Conservation (phyloP, 208 protist genomes). For the Vickermania ingenoplastis region DNA sequence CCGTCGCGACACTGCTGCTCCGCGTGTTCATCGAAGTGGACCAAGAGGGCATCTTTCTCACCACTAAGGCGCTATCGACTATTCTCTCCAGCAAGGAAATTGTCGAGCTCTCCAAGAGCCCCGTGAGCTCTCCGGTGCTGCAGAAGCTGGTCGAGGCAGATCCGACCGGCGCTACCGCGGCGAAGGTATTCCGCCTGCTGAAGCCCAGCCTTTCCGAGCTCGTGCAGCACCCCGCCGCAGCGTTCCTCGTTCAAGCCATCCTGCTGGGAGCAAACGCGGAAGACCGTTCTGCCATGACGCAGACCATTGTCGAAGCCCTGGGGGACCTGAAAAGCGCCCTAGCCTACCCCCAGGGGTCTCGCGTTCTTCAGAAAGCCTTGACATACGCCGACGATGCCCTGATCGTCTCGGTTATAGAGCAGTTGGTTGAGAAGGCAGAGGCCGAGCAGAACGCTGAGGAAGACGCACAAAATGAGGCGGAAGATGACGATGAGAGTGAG, state of each 20-base stretch:
- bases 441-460: slow-evolving; percentile 17
- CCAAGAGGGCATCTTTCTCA: background rate
- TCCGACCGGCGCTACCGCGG: slow-evolving; percentile 11
- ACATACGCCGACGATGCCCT: slow-evolving; percentile 57
- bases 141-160: slow-evolving; percentile 65
- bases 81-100: background rate
- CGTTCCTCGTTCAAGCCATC: slow-evolving; percentile 65
- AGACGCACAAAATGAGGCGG: slow-evolving; percentile 10
- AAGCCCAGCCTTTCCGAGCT: slow-evolving; percentile 29
- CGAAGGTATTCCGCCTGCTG: slow-evolving; percentile 19
- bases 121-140: slow-evolving; percentile 68
- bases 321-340: slow-evolving; percentile 38
- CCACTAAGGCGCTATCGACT: slow-evolving; percentile 6
- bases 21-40: slow-evolving; percentile 62
- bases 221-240: slow-evolving; percentile 39
- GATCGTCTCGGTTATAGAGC: slow-evolving; percentile 34
- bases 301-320: background rate
- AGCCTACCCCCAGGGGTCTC: slow-evolving; percentile 62
- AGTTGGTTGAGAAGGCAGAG: slow-evolving; percentile 20
- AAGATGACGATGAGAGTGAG: slow-evolving; percentile 11
- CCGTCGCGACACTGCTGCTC: slow-evolving; percentile 62
- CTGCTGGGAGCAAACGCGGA: slow-evolving; percentile 36
- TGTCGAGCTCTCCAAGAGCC: slow-evolving; percentile 42
- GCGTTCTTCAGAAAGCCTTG: slow-evolving; percentile 80
- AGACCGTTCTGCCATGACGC: slow-evolving; percentile 14